Conservation (phyloP, 2,329 filamentous ascomycete genomes). For the Ramularia collo-cygni region DNA sequence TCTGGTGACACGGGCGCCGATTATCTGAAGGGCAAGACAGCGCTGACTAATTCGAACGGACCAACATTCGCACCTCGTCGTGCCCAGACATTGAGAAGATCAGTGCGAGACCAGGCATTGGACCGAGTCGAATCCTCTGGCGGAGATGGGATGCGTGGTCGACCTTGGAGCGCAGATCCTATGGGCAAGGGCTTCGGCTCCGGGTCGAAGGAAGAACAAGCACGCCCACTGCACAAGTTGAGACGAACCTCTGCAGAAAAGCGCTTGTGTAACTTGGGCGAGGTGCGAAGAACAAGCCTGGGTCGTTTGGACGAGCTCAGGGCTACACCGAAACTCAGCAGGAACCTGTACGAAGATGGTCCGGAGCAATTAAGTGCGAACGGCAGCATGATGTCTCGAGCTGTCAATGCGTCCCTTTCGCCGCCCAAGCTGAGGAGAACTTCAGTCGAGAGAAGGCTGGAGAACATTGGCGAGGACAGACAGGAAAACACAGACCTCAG, state of each 20-base stretch:
- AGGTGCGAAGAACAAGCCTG: slow-evolving; percentile 16
- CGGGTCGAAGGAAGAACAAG: not conserved
- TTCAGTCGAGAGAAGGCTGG: slow-evolving; percentile 2
- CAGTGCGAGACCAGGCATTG: slow-evolving; percentile 12
- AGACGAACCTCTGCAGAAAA: slow-evolving; percentile 16
- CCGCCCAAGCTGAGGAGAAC: too few relatives aligned
- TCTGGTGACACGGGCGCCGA: too few relatives aligned
- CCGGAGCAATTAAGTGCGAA: slow-evolving; percentile 1
- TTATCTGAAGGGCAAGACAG: not conserved
- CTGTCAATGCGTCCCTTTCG: not conserved
- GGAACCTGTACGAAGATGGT: not conserved
- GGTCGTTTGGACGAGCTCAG: not conserved
- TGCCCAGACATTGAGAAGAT: slow-evolving; percentile 12
- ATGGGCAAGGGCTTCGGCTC: not conserved
- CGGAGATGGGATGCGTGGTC: slow-evolving; percentile 1
- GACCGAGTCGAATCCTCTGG: slow-evolving; percentile 7
- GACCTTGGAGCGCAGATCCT: slow-evolving; percentile 10
- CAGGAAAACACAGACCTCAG: slow-evolving; percentile 1
- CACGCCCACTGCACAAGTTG: slow-evolving; percentile 9
- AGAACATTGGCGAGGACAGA: slow-evolving; percentile 7
- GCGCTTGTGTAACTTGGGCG: slow-evolving; percentile 14
- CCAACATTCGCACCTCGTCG: not conserved
- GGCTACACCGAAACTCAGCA: not conserved
- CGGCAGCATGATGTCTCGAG: slow-evolving; percentile 5
- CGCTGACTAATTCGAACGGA: not conserved